Base-by-base conservation (phyloP, 768 basidiomycete genomes). In the Suillus weaverae region DNA sequence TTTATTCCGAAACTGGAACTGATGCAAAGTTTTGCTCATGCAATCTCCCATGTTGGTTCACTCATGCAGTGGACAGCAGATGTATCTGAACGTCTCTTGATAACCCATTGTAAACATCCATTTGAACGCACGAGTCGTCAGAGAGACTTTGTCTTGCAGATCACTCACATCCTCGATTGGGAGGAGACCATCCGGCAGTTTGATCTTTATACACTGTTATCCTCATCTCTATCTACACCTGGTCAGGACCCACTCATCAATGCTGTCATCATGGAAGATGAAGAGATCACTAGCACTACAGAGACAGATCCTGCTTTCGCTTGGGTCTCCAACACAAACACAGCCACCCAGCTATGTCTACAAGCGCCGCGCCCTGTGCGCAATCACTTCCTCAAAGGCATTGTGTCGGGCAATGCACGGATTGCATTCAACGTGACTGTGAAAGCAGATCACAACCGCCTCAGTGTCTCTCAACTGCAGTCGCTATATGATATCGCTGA, bases 21-120 rank as follows among this genome's bases (percentile, higher is more conserved):
- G 2, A 55, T 70, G 13, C 62, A 66, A 9, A 57, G 53, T 20
- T 66, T 75, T 53, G 41, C 62, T 0, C 22, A 33, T 5, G 53
- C 66, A 0, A 71, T 76, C 51, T 10, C 22, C 4, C n/a, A 59
- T 2, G 61, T 67, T 4, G 75, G 74, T 1, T 26, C 70, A 3
- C 57, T 66, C 11, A 72, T 77, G 18, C 72, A 74, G 22, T 74
- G 64, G 54, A 75, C 70, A 30, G 74, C 75, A 4, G 74, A 77
- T 22, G 64, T 71, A 2, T 67, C 69, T 1, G 72, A 77, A 51
- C 65, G 70, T 3, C 65, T 74, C 0, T 72, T 73, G 39, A 76
- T 75, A n/a, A 69, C 72, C 20, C 69, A 70, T 26, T 71, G n/a
- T 5, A 76, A 78, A 62, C 39, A 68, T 7, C 70, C 67, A 0